Conservation (phyloP, 768 basidiomycete genomes). For the Calocera viscosa region DNA sequence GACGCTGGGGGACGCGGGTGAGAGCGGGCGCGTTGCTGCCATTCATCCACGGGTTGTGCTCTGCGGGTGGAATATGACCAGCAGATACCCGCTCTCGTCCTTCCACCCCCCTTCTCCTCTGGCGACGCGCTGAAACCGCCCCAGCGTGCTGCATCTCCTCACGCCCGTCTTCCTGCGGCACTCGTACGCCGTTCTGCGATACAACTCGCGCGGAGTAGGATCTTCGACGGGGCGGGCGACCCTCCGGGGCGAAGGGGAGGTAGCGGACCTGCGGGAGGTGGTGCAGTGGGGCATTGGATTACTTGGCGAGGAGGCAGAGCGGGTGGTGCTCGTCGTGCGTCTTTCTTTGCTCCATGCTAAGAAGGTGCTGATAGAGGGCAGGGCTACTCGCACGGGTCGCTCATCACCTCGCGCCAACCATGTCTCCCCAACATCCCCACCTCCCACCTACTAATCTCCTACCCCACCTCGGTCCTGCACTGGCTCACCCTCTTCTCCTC, state of each 20-base stretch:
- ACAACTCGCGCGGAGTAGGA: conserved; percentile 70
- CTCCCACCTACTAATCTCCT: conserved; percentile 59
- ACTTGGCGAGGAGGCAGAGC: conserved; percentile 31
- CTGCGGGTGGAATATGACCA: no score
- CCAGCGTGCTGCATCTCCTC: conserved; percentile 29
- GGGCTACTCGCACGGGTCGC: conserved; percentile 75
- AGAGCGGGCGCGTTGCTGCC: no score
- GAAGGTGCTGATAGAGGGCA: conserved; percentile 21
- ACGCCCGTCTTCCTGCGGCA: conserved; percentile 29
- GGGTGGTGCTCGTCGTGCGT: conserved; percentile 49
- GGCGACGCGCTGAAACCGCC: background rate
- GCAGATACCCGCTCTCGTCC: no score
- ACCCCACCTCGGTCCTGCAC: conserved; percentile 55
- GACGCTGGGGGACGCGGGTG: no score
- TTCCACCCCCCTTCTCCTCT: no score
- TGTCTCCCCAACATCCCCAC: conserved; percentile 40
- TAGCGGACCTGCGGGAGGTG: conserved; percentile 51
- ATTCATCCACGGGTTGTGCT: no score
- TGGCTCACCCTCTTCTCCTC: conserved; percentile 59
- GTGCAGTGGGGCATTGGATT: conserved; percentile 41
- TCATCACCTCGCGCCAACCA: conserved; percentile 57
- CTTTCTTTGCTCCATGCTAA: conserved; percentile 10
- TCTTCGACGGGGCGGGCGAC: conserved; percentile 60
- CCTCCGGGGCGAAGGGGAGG: conserved; percentile 59
- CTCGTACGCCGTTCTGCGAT: conserved; percentile 50